Percentiles rank a stretch among this genome's conserved stretches.
These are phyloP conservation scores for Notholithocarpus densiflorus DNA, from an alignment of 306 rosid genomes.

Conservation along the genomic window DNA sequence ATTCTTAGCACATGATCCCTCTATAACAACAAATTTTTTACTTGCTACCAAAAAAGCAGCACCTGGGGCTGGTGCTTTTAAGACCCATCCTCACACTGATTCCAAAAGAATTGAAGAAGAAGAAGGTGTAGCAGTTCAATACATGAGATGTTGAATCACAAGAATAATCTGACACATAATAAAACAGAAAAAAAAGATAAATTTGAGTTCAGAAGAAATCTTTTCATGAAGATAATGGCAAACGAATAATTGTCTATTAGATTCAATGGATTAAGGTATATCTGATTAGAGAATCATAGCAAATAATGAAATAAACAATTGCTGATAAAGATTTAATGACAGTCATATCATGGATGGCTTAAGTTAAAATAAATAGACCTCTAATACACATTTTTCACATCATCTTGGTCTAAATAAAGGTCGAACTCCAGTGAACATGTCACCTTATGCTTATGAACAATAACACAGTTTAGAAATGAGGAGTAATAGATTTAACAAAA, in stretches of 20 bases:
- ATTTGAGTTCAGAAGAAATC: background rate
- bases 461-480: background rate
- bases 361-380: background rate
- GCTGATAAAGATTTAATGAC: background rate
- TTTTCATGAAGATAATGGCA: too few species aligned
- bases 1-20: too few species aligned
- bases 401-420: background rate
- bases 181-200: too few species aligned
- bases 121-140: too few species aligned
- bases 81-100: too few species aligned
- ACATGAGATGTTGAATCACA: too few species aligned
- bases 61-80: too few species aligned
- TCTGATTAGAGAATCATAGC: background rate
- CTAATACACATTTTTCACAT: background rate
- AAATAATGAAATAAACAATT: background rate
- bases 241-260: background rate
- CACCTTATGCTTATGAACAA: background rate
- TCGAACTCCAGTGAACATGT: background rate
- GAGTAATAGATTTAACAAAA: conserved; percentile 19
- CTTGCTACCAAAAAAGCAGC: too few species aligned
- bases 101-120: too few species aligned
- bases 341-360: background rate
- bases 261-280: background rate
- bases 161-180: too few species aligned
- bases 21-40: too few species aligned